A percentile compares a stretch with the other conserved stretches of the same genome.
Conservation (phyloP, 1,139 yeast species). For the Blastobotrys serpentis region DNA sequence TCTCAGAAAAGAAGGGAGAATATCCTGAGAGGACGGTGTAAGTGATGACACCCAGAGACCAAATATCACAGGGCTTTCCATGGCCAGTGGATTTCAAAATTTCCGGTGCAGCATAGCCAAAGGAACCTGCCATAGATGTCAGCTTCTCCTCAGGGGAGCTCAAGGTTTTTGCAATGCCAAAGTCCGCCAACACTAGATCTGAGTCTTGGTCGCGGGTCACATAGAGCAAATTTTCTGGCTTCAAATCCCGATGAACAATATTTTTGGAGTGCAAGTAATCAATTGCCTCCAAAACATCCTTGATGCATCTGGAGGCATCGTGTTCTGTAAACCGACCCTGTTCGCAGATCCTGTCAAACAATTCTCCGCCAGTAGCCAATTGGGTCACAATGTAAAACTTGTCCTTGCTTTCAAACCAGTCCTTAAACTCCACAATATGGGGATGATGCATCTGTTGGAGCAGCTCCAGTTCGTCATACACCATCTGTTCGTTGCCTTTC, state of each 20-base stretch:
- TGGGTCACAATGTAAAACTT: constrained; percentile 47
- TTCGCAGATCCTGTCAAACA: constrained; percentile 77
- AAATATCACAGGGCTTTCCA: constrained; percentile 88
- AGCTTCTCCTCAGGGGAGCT: constrained; percentile 60
- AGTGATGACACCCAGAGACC: constrained; percentile 91
- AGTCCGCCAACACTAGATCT: constrained; percentile 80
- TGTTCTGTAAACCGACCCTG: constrained; percentile 79
- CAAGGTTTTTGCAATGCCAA: constrained; percentile 83
- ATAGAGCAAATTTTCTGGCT: constrained; percentile 85
- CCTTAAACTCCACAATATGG: constrained; percentile 77
- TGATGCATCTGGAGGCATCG: constrained; percentile 71
- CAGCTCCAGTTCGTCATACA: constrained; percentile 72
- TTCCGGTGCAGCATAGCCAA: constrained; percentile 95
- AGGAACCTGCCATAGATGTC: constrained; percentile 80
- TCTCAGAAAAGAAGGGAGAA: constrained; percentile 87
- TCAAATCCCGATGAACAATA: constrained; percentile 87
- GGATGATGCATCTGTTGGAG: constrained; percentile 68
- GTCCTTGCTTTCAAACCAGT: constrained; percentile 83
- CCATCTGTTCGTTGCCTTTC: constrained; percentile 68
- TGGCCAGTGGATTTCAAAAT: constrained; percentile 75
- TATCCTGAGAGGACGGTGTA: constrained; percentile 90
- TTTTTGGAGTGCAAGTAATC: constrained; percentile 67
- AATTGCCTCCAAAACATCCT: constrained; percentile 72
- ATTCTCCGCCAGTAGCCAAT: constrained; percentile 88
- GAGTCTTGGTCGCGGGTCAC: constrained; percentile 55